Conservation (phyloP, 345 rosid species). For the Eutrema japonicum region DNA sequence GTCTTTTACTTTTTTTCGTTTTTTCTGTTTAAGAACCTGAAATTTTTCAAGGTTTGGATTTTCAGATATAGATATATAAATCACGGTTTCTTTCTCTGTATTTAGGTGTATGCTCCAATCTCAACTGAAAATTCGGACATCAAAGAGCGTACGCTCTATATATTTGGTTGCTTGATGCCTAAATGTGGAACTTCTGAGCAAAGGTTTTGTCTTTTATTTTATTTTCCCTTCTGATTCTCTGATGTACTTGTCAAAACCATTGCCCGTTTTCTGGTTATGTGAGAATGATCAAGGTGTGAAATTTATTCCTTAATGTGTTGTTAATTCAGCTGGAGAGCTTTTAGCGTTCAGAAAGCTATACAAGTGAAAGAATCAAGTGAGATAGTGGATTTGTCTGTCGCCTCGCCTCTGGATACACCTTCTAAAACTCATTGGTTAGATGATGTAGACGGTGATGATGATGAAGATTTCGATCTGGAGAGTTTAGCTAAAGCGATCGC, state of each 20-base stretch:
- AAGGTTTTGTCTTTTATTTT: slow-evolving; percentile 52
- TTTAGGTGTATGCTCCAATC: slow-evolving; percentile 76
- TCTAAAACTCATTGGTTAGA: slow-evolving; percentile 60
- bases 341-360: slow-evolving; percentile 64
- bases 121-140: slow-evolving; percentile 48
- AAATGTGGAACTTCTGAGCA: slow-evolving; percentile 61
- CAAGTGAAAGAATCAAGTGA: slow-evolving; percentile 36
- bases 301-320: not conserved
- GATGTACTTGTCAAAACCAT: no score
- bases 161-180: slow-evolving; percentile 63
- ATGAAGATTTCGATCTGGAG: slow-evolving; percentile 68
- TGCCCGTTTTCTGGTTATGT: not conserved
- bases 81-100: not conserved
- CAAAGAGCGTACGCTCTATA: slow-evolving; percentile 72
- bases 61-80: not conserved
- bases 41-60: not conserved
- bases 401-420: slow-evolving; percentile 46
- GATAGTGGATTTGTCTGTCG: slow-evolving; percentile 1
- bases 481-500: slow-evolving; percentile 67
- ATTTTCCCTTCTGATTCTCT: not conserved
- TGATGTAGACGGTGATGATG: slow-evolving; percentile 53
- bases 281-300: slow-evolving; percentile 7
- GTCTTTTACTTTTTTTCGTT: not conserved
- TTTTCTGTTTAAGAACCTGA: not conserved
- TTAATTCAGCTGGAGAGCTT: slow-evolving; percentile 77